Evolutionary conservation across 2,329 filamentous ascomycete genomes (phyloP).

Genomic region (Fusarium gaditjirri): DNA sequence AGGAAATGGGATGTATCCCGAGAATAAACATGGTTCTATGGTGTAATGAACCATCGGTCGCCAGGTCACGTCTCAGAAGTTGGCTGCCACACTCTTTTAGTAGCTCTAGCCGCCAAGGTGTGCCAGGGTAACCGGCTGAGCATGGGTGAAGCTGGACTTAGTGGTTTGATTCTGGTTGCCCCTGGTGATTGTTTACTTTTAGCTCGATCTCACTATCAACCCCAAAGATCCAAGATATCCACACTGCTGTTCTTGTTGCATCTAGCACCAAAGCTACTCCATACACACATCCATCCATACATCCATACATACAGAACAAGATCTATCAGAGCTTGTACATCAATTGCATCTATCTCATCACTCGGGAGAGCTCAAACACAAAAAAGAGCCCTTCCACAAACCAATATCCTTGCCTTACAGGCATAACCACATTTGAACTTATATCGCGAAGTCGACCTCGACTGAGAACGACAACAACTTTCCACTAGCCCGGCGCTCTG

Average conservation of each 20-base stretch:
- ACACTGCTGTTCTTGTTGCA: slow-evolving; percentile 36
- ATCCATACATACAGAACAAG: slow-evolving; percentile 12
- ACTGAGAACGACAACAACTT: slow-evolving; percentile 60
- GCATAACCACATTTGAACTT: slow-evolving; percentile 38
- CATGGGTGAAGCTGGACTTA: slow-evolving; percentile 20
- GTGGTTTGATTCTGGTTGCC: slow-evolving; percentile 18
- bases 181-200: slow-evolving; percentile 26
- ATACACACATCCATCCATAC: slow-evolving; percentile 14
- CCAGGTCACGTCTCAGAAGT: slow-evolving; percentile 38
- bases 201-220: slow-evolving; percentile 24
- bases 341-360: slow-evolving; percentile 23
- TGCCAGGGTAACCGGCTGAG: slow-evolving; percentile 20
- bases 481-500: slow-evolving; percentile 77
- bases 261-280: slow-evolving; percentile 36
- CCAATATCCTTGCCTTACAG: slow-evolving; percentile 45
- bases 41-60: slow-evolving; percentile 14
- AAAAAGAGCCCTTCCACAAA: slow-evolving; percentile 32
- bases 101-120: slow-evolving; percentile 19
- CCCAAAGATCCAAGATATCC: slow-evolving; percentile 34
- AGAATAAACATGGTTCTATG: slow-evolving; percentile 4
- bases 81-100: slow-evolving; percentile 4
- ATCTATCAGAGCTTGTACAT: slow-evolving; percentile 22
- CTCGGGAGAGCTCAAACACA: slow-evolving; percentile 22
- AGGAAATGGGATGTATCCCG: neutral
- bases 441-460: slow-evolving; percentile 54